Conservation (phyloP, 352 stramenopile species). For the Pythium utonaiense region DNA sequence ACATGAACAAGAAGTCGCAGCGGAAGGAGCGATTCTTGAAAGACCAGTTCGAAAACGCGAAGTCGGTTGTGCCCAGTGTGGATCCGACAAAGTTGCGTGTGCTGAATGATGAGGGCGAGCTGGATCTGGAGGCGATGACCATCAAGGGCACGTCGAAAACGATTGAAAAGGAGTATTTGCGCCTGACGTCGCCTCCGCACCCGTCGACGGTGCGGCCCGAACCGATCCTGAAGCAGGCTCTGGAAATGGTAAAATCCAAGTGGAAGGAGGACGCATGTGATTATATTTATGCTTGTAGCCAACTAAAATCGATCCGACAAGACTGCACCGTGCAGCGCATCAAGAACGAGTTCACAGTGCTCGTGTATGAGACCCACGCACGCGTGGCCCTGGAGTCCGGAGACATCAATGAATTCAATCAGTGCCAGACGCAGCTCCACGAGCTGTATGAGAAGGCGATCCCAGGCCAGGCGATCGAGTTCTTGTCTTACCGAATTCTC, state of each 20-base stretch:
- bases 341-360: conserved; percentile 95
- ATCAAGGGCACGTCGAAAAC: conserved; percentile 94
- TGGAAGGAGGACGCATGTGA: conserved; percentile 86
- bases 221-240: conserved; percentile 85
- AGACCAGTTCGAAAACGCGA: conserved; percentile 59
- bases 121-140: conserved; percentile 85
- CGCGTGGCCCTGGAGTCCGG: conserved; percentile 93
- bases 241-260: conserved; percentile 84
- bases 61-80: conserved; percentile 58
- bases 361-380: conserved; percentile 97
- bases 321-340: conserved; percentile 98
- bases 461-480: conserved; percentile 73
- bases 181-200: conserved; percentile 94
- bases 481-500: conserved; percentile 86
- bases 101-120: conserved; percentile 67
- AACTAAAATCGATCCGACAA: conserved; percentile 99
- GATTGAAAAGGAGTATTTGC: conserved; percentile 98
- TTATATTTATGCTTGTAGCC: conserved; percentile 96
- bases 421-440: conserved; percentile 88
- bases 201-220: conserved; percentile 94
- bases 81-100: conserved; percentile 74
- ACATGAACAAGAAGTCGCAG: conserved; percentile 70
- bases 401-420: conserved; percentile 97
- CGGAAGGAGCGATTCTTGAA: conserved; percentile 74
- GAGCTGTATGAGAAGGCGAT: conserved; percentile 84